phyloP scores from a whole-genome alignment of 495 filamentous ascomycete species.

The Neurospora sp. region DNA sequence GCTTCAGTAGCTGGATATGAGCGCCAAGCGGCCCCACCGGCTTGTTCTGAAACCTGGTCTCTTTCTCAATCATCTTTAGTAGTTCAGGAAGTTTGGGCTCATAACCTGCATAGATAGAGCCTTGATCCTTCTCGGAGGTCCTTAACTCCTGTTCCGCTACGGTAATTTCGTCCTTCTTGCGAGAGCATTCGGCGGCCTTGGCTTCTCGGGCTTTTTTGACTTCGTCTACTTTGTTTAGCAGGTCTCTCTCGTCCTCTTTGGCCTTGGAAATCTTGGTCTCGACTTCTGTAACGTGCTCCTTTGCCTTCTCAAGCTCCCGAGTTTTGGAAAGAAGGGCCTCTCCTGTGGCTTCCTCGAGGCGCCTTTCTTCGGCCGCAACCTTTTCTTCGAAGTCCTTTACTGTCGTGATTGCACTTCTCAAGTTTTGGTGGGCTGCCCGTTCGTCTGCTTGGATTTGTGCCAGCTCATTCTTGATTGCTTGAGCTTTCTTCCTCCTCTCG shows the following conservation, averaged over 20 bases:
- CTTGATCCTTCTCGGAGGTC: conserved; percentile 20
- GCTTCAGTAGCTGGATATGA: conserved; percentile 62
- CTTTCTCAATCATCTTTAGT: conserved; percentile 54
- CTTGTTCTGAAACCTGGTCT: conserved; percentile 52
- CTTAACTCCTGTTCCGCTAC: conserved; percentile 30
- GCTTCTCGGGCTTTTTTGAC: conserved; percentile 32
- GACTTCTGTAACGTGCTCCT: conserved; percentile 35
- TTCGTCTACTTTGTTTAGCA: conserved; percentile 23
- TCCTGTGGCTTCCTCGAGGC: conserved; percentile 45
- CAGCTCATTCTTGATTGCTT: conserved; percentile 21
- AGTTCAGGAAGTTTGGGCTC: conserved; percentile 51
- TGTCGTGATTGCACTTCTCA: conserved; percentile 25
- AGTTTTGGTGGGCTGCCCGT: conserved; percentile 31
- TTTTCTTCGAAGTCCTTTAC: conserved; percentile 26
- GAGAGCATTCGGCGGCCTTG: conserved; percentile 25
- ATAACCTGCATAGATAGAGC: conserved; percentile 40
- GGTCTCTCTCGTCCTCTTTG: conserved; percentile 19
- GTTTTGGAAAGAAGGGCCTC: conserved; percentile 29
- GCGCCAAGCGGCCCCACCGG: conserved; percentile 80
- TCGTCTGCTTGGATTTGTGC: conserved; percentile 32
- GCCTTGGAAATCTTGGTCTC: conserved; percentile 27
- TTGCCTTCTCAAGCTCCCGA: conserved; percentile 38
- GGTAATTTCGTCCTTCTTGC: conserved; percentile 41
- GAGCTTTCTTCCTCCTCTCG: conserved; percentile 25
- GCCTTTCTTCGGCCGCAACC: conserved; percentile 32